These are phyloP conservation scores for Podaxis sp. DNA, from an alignment of 768 basidiomycete genomes.

Conservation along the genomic window DNA sequence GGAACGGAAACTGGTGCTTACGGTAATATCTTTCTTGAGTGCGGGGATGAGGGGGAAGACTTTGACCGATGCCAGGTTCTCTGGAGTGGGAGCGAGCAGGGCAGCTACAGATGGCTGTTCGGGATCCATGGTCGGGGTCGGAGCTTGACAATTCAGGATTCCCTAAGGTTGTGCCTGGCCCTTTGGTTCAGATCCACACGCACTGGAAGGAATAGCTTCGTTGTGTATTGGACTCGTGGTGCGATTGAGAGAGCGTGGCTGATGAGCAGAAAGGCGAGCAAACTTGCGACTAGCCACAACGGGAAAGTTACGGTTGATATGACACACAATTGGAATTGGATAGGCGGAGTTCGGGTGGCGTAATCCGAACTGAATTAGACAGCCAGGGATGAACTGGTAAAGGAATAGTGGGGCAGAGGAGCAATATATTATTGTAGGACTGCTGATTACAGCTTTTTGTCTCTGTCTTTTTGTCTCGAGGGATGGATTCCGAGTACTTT, in stretches of 20 bases:
- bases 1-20: conserved; percentile 27
- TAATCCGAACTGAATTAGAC: neutral
- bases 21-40: conserved; percentile 64
- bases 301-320: neutral
- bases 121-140: conserved; percentile 30
- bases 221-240: neutral
- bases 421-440: neutral
- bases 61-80: conserved; percentile 55
- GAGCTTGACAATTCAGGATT: neutral
- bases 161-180: neutral
- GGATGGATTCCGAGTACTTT: neutral
- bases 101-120: conserved; percentile 30
- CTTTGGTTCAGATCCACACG: too few relatives aligned
- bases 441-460: conserved; percentile 9
- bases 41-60: conserved; percentile 81
- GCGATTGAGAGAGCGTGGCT: neutral
- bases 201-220: too few relatives aligned
- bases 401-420: neutral
- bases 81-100: conserved; percentile 52
- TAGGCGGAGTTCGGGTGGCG: neutral
- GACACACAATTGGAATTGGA: neutral
- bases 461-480: conserved; percentile 17
- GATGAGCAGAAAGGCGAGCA: neutral
- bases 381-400: neutral
- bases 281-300: neutral